phyloP scores from a whole-genome alignment of 2,329 filamentous ascomycete genomes.

The Aspergillus sp. region DNA sequence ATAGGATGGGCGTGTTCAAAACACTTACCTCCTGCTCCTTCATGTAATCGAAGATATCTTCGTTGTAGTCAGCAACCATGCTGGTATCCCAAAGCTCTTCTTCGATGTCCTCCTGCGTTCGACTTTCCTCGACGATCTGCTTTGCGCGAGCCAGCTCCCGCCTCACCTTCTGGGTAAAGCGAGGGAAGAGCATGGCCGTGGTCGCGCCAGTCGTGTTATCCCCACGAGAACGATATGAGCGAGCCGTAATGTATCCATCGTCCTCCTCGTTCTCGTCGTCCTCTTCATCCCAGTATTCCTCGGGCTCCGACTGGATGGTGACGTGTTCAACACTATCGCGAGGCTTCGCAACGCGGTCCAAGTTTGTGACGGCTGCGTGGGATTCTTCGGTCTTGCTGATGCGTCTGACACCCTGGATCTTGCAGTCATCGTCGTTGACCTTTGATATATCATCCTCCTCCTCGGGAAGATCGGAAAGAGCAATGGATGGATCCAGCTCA shows the following conservation, averaged over 20 bases:
- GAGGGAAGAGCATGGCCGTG: constrained; percentile 69
- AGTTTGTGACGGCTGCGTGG: constrained; percentile 2
- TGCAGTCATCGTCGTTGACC: constrained; percentile 26
- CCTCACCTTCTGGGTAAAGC: constrained; percentile 65
- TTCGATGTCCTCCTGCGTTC: constrained; percentile 72
- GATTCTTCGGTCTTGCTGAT: constrained; percentile 7
- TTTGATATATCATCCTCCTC: constrained; percentile 27
- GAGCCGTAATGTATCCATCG: constrained; percentile 72
- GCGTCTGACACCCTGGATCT: constrained; percentile 21
- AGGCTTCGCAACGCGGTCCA: constrained; percentile 10
- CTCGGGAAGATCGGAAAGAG: constrained; percentile 28
- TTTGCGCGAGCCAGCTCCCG: constrained; percentile 71
- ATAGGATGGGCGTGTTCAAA: neutral
- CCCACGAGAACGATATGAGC: constrained; percentile 71
- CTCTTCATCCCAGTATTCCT: constrained; percentile 76
- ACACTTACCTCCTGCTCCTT: constrained; percentile 73
- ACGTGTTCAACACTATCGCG: constrained; percentile 25
- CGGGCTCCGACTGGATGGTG: constrained; percentile 50
- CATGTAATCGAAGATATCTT: constrained; percentile 96
- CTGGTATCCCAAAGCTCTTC: constrained; percentile 92
- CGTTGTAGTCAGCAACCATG: constrained; percentile 96
- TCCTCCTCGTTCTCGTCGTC: constrained; percentile 73
- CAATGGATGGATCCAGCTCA: constrained; percentile 18
- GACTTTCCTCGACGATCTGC: constrained; percentile 64
- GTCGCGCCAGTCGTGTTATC: constrained; percentile 69